These are phyloP conservation scores for Choiromyces venosus DNA, from an alignment of 495 filamentous ascomycete genomes.

Conservation along the genomic window DNA sequence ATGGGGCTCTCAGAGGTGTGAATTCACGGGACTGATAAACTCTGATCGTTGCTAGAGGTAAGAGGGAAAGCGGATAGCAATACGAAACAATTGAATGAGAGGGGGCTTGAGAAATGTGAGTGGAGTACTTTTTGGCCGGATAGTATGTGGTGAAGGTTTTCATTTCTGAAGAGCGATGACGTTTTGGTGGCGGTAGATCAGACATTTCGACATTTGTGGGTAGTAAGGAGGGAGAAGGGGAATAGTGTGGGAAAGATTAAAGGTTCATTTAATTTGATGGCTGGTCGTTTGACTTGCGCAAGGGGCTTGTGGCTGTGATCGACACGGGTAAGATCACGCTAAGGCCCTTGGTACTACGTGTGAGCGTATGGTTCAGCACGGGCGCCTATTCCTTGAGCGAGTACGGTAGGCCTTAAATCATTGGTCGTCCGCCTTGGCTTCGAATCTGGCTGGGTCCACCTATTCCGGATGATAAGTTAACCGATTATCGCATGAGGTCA, in stretches of 20 bases:
- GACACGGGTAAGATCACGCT: neutral
- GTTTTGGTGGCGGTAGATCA: neutral
- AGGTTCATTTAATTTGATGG: neutral
- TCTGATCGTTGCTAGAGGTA: slow-evolving; percentile 16
- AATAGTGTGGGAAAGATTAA: neutral
- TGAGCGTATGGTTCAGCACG: neutral
- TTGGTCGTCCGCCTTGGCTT: neutral
- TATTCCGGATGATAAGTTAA: neutral
- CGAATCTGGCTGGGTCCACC: neutral
- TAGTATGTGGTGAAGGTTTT: slow-evolving; percentile 5
- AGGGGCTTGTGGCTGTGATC: neutral
- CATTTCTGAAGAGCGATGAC: neutral
- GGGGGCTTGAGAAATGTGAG: slow-evolving; percentile 2
- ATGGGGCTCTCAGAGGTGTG: slow-evolving; percentile 16
- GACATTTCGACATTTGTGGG: slow-evolving; percentile 7
- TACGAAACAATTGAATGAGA: neutral
- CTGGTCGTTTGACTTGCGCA: neutral
- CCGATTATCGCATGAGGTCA: neutral
- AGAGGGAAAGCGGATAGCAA: slow-evolving; percentile 16
- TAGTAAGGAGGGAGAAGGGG: neutral
- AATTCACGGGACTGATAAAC: slow-evolving; percentile 13
- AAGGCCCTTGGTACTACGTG: neutral
- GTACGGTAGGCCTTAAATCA: neutral
- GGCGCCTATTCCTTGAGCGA: no score
- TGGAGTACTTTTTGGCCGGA: slow-evolving; percentile 1